Evolutionary conservation across 2,329 filamentous ascomycete species (phyloP).

Genomic region (Fusarium heterosporum): DNA sequence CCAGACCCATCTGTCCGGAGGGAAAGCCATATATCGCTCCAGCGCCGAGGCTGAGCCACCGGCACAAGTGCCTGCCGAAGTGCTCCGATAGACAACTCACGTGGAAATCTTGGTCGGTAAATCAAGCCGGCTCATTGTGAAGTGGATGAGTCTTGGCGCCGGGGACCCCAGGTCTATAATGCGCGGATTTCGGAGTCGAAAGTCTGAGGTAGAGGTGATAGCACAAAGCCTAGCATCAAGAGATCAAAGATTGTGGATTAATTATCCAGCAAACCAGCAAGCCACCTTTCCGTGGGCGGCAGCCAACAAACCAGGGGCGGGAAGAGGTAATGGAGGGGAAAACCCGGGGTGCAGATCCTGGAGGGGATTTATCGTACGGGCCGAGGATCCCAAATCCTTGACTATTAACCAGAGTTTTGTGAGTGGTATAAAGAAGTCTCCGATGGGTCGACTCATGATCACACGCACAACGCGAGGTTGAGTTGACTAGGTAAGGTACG

Average conservation of each 20-base stretch:
- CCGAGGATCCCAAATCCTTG: slow-evolving; percentile 46
- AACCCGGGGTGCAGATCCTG: slow-evolving; percentile 43
- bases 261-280: slow-evolving; percentile 29
- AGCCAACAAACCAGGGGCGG: slow-evolving; percentile 22
- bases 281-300: slow-evolving; percentile 39
- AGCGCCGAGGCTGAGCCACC: slow-evolving; percentile 16
- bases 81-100: slow-evolving; percentile 29
- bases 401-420: slow-evolving; percentile 31
- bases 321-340: slow-evolving; percentile 38
- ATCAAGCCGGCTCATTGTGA: slow-evolving; percentile 23
- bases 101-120: slow-evolving; percentile 23
- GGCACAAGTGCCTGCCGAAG: slow-evolving; percentile 12
- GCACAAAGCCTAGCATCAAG: no score
- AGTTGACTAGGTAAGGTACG: slow-evolving; percentile 12
- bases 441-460: slow-evolving; percentile 42
- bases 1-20: slow-evolving; percentile 23
- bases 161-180: slow-evolving; percentile 8
- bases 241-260: slow-evolving; percentile 4
- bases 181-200: neutral
- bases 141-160: slow-evolving; percentile 27
- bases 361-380: slow-evolving; percentile 42
- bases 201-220: neutral
- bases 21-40: slow-evolving; percentile 1
- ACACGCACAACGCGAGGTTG: slow-evolving; percentile 32
- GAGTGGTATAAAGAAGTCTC: slow-evolving; percentile 34